phyloP scores from a whole-genome alignment of 2,329 filamentous ascomycete species.

The Ceratocystis cubensis region DNA sequence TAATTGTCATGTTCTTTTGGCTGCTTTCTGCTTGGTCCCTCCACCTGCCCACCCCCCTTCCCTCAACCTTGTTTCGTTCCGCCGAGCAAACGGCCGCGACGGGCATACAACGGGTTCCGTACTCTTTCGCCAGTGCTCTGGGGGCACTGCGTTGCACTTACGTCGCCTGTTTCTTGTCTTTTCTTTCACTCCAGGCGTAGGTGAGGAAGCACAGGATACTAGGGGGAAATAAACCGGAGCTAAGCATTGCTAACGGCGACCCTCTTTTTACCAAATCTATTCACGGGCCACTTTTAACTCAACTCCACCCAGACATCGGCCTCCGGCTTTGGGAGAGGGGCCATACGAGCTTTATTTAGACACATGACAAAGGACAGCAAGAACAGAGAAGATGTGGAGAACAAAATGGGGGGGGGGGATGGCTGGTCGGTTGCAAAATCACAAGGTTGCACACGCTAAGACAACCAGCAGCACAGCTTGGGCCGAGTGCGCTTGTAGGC shows the following conservation, averaged over 20 bases:
- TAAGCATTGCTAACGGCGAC: neutral
- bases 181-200: neutral
- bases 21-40: neutral
- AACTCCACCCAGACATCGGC: neutral
- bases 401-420: neutral
- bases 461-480: neutral
- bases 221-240: neutral
- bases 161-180: neutral
- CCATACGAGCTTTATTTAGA: neutral
- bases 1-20: neutral
- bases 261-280: neutral
- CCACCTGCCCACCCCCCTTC: neutral
- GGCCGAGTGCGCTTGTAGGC: neutral
- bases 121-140: neutral
- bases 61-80: neutral
- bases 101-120: neutral
- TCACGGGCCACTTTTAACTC: no score
- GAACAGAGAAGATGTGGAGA: no score
- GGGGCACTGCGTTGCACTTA: neutral
- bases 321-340: neutral
- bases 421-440: neutral
- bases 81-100: slow-evolving; percentile 3
- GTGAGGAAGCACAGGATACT: neutral
- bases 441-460: neutral
- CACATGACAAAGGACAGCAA: neutral